Base-by-base conservation (phyloP, 139 green algal genomes). In the Mychonastes homosphaera region DNA sequence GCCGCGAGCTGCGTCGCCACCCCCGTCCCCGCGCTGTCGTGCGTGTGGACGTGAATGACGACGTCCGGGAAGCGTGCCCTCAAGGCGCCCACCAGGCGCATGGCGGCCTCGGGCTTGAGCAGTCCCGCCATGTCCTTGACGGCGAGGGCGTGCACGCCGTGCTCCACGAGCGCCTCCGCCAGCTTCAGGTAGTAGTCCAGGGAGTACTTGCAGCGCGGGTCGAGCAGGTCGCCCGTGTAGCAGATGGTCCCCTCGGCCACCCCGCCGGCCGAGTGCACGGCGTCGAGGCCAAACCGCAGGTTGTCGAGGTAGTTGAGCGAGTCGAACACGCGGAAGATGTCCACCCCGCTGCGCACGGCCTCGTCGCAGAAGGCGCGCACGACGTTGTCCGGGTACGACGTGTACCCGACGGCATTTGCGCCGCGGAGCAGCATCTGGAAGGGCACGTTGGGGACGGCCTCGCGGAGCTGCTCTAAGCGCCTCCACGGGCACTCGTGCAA, bases 371-470 rank as follows among this genome's bases (percentile, higher is more conserved):
- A 95, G 2, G 71, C 71, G 30, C 76, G 60, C 6, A 92, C 83
- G 9, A 91, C 79, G 67, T 91, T 91, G 68, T 95, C 87, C 3
- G 88, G 64, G 68, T 95, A 96, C 21, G 74, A 82, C 24, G 85
- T 96, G 76, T 92, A 94, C 27, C 88, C 87, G 24, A 96, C 87
- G 6, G 85, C 89, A 58, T 95, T 96, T 56, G 81, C 82, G 21
- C 88, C 88, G 16, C 88, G 78, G 43, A 96, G 65, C 48, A 96
- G 75, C 88, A 96, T 96, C 82, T 95, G 83, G 78, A 96, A 95
- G 16, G 88, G 88, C 62, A 96, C 86, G 76, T 95, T 91, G 53
- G 88, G 88, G 15, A 95, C 70, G 15, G 64, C 41, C 70, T 92
- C 79, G 24, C 89, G 63, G 53, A 96, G 75, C 68, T 75, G 50